Evolutionary conservation across 345 rosid species (phyloP), one percentile per base, ranked within the genome.

Genomic region (Syzygium aqueum): DNA sequence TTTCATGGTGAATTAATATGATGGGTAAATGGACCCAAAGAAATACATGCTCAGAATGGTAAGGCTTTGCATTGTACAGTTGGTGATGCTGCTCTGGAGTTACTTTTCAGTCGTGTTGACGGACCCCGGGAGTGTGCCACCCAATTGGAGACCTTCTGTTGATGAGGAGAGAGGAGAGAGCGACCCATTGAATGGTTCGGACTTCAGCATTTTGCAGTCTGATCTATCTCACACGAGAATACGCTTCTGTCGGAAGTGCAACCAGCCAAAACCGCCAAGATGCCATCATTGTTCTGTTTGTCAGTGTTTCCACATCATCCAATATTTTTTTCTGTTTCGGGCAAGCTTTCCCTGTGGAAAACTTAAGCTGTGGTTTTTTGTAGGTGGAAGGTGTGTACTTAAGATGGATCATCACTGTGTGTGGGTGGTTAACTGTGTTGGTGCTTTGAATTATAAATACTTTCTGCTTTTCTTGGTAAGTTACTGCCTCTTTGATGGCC

Each of bases 371-470:
- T 84, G 86, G 46, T 19, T 23, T 67, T 86, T 33, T 89, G 37
- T 92, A 97, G 99, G 99, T 90, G 98, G 96, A 77, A 91, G 96
- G 86, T 97, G 99, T 88, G 93, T 95, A 73, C 94, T 97, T 84
- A 97, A 96, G 93, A 97, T 97, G 99, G 98, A 97, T 85, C 99
- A 95, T 87, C 99, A 97, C 92, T 97, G 99, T 88, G 98, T 97
- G 51, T 97, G 99, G 99, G 99, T 97, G 93, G 99, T 97, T 67
- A 96, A 95, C 89, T 97, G 99, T 87, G 99, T 97, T 53, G 99
- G 99, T 37, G 99, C 98, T 4, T 92, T 95, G 83, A 96, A 96
- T 90, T 97, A 96, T 87, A 97, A 97, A 93, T 96, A 95, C 84
- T 97, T 97, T 85, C 97, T 97, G 88, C 96, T 97, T 86, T 97